Evolutionary conservation across 1,284 basidiomycete species (phyloP).

Genomic region (Coniophora puteana): DNA sequence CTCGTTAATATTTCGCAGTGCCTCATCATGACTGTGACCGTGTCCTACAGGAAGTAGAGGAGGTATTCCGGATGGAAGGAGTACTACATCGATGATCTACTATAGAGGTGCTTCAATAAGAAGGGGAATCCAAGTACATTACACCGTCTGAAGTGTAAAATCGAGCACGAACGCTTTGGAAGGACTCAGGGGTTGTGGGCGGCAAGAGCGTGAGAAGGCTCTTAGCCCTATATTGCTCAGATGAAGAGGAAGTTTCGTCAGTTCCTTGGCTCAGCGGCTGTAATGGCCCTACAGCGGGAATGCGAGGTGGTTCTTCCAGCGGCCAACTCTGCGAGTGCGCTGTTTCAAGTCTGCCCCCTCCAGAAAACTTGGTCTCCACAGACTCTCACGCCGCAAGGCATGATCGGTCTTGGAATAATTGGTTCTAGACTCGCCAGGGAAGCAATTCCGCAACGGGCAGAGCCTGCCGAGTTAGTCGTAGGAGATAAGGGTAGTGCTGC

Average conservation of each 20-base stretch:
- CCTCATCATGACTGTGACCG: too few relatives aligned
- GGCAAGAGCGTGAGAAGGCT: too few relatives aligned
- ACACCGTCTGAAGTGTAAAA: too few relatives aligned
- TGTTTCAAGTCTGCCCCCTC: conserved; percentile 88
- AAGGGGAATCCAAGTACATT: too few relatives aligned
- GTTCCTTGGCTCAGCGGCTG: conserved; percentile 77
- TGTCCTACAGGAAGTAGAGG: conserved; percentile 47
- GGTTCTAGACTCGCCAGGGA: conserved; percentile 79
- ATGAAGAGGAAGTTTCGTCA: too few relatives aligned
- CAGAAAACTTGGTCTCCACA: conserved; percentile 85
- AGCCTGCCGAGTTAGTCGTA: conserved; percentile 83
- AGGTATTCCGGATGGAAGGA: conserved; percentile 73
- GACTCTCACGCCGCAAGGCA: conserved; percentile 56
- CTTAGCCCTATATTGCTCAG: too few relatives aligned
- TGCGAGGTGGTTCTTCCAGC: conserved; percentile 69
- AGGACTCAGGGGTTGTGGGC: too few relatives aligned
- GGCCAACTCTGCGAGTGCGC: conserved; percentile 65
- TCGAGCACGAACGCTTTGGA: too few relatives aligned
- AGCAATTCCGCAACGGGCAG: conserved; percentile 86
- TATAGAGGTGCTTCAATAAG: too few relatives aligned
- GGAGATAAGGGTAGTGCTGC: conserved; percentile 80
- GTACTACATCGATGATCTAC: conserved; percentile 9
- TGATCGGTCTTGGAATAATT: conserved; percentile 73
- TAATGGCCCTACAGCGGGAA: conserved; percentile 75
- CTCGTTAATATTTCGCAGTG: not conserved